These are phyloP conservation scores for Orbilia quercus DNA, from an alignment of 2,329 filamentous ascomycete species.

Conservation along the genomic window DNA sequence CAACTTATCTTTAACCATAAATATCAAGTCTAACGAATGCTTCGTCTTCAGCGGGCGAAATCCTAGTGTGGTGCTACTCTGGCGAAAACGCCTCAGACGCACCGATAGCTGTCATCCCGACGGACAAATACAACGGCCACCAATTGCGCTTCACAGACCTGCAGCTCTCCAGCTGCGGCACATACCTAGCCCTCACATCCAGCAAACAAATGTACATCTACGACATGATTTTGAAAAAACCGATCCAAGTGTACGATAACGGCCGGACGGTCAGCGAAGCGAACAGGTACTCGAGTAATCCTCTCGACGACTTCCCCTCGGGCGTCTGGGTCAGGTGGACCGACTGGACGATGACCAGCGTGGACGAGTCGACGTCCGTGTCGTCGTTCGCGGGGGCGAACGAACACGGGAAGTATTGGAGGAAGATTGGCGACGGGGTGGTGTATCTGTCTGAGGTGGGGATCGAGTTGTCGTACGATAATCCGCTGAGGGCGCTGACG, in stretches of 20 bases:
- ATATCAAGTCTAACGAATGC: conserved; percentile 21
- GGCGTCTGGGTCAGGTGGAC: conserved; percentile 60
- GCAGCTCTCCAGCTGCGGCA: conserved; percentile 57
- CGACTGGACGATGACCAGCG: conserved; percentile 38
- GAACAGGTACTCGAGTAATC: conserved; percentile 59
- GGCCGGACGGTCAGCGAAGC: conserved; percentile 59
- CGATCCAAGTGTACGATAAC: conserved; percentile 59
- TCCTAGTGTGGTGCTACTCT: conserved; percentile 50
- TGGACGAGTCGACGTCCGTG: conserved; percentile 18
- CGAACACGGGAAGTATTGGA: conserved; percentile 48
- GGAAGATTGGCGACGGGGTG: conserved; percentile 40
- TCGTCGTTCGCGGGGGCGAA: conserved; percentile 28
- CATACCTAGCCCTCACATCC: conserved; percentile 59
- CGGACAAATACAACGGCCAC: conserved; percentile 51
- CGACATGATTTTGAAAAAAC: conserved; percentile 60
- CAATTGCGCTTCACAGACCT: conserved; percentile 50
- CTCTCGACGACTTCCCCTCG: conserved; percentile 59
- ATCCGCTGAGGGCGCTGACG: conserved; percentile 49
- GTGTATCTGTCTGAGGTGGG: conserved; percentile 48
- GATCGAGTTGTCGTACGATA: conserved; percentile 53
- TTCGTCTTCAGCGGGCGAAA: conserved; percentile 27
- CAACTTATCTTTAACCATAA: conserved; percentile 39
- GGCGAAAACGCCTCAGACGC: conserved; percentile 45
- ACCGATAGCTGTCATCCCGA: conserved; percentile 59
- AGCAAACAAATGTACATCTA: conserved; percentile 60